Evolutionary conservation across 371 early-diverging fungal species (phyloP).

Genomic region (Mortierella sp.): DNA sequence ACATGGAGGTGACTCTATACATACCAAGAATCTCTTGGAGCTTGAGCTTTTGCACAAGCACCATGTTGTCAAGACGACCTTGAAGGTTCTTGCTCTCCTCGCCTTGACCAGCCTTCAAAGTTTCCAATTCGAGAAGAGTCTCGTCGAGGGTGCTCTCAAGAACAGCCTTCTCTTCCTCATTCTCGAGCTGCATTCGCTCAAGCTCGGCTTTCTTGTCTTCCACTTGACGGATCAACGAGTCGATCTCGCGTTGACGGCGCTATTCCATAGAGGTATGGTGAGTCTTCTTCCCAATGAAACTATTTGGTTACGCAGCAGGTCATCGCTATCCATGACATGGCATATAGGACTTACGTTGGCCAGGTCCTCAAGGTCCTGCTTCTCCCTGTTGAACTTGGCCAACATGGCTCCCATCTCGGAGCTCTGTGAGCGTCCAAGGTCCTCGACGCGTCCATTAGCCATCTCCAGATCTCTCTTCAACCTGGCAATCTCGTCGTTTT

Average conservation of each 20-base stretch:
- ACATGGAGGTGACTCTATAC: background rate
- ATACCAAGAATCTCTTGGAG: slow-evolving; percentile 85
- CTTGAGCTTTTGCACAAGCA: slow-evolving; percentile 74
- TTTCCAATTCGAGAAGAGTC: slow-evolving; percentile 84
- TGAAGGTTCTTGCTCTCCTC: slow-evolving; percentile 61
- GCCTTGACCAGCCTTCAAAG: slow-evolving; percentile 33
- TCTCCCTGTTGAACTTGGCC: slow-evolving; percentile 82
- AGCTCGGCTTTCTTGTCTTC: slow-evolving; percentile 78
- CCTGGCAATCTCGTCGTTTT: slow-evolving; percentile 82
- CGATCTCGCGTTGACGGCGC: slow-evolving; percentile 64
- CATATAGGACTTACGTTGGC: slow-evolving; percentile 59
- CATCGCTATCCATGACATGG: too few relatives aligned
- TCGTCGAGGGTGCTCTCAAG: slow-evolving; percentile 97
- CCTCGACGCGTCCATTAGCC: slow-evolving; percentile 77
- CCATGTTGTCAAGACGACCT: slow-evolving; percentile 71
- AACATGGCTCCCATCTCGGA: slow-evolving; percentile 85
- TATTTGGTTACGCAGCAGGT: background rate
- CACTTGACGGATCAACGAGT: slow-evolving; percentile 73
- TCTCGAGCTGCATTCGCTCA: slow-evolving; percentile 69
- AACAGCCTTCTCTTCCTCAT: slow-evolving; percentile 91
- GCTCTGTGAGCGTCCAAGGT: slow-evolving; percentile 80
- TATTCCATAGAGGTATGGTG: too few relatives aligned
- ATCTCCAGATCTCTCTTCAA: slow-evolving; percentile 83
- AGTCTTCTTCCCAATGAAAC: background rate
- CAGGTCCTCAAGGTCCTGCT: slow-evolving; percentile 76